Evolutionary conservation across 2,329 filamentous ascomycete species (phyloP).

Genomic region (Neurospora sp.): DNA sequence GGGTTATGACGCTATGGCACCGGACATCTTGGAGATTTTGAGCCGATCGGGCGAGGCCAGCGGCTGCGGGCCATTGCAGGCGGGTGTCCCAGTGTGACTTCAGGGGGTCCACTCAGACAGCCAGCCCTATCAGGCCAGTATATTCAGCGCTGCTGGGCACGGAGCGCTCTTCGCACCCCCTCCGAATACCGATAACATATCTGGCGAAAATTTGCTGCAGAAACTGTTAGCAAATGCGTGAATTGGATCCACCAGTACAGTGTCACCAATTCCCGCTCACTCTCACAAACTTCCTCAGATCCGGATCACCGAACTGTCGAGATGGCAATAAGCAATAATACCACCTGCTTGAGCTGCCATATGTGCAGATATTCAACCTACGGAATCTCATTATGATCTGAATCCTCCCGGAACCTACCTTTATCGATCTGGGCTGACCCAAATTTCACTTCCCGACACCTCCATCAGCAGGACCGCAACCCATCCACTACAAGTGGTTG

Average conservation of each 20-base stretch:
- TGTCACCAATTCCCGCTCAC: not conserved
- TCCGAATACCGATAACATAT: not conserved
- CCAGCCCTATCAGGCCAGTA: not conserved
- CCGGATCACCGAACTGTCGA: not conserved
- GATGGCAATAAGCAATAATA: not conserved
- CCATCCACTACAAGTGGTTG: not conserved
- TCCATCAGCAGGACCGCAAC: not conserved
- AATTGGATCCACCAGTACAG: not conserved
- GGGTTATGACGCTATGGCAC: not conserved
- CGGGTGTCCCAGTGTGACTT: not conserved
- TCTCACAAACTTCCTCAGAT: not conserved
- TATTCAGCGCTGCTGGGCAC: not conserved
- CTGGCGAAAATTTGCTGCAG: accelerated
- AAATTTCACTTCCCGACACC: not conserved
- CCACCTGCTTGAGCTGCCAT: not conserved
- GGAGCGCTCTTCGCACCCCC: not conserved
- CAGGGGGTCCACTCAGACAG: not conserved
- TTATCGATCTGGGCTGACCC: not conserved
- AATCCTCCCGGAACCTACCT: not conserved
- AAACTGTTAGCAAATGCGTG: not conserved
- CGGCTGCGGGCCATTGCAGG: not conserved
- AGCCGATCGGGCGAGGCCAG: not conserved
- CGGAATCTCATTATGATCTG: not conserved
- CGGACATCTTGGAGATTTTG: not conserved
- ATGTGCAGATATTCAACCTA: not conserved